Evolutionary conservation across 148 eudicot genomes (phyloP).

Genomic region (Talinum fruticosum): DNA sequence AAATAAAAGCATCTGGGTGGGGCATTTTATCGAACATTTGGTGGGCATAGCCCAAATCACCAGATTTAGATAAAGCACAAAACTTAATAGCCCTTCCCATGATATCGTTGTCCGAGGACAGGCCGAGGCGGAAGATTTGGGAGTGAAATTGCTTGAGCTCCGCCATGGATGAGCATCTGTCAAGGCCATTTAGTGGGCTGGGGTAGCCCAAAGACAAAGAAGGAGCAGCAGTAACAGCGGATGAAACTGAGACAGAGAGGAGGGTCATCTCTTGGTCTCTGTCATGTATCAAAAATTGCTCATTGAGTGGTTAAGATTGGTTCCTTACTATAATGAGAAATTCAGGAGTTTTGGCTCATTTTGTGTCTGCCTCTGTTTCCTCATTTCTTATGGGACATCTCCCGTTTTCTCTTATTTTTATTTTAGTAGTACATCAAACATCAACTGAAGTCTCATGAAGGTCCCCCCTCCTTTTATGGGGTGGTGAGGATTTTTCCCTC

Average conservation of each 20-base stretch:
- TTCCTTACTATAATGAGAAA: background rate
- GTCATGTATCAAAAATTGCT: background rate
- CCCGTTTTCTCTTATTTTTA: too few species aligned
- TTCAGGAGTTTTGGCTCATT: background rate
- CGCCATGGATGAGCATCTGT: conserved; percentile 54
- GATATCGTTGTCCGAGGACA: conserved; percentile 50
- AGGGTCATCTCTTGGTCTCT: background rate
- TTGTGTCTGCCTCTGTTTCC: background rate
- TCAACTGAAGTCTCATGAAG: too few species aligned
- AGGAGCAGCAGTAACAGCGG: too few species aligned
- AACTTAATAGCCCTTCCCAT: conserved; percentile 66
- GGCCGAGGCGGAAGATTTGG: conserved; percentile 59
- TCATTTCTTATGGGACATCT: background rate
- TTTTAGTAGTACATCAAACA: too few species aligned
- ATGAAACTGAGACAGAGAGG: conserved; percentile 12
- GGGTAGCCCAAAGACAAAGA: conserved; percentile 7
- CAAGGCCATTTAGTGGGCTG: conserved; percentile 33
- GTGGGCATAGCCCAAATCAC: conserved; percentile 58
- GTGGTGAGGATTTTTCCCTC: too few species aligned
- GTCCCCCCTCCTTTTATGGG: too few species aligned
- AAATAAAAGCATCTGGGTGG: conserved; percentile 70
- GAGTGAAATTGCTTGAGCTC: conserved; percentile 69
- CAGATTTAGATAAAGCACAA: conserved; percentile 45
- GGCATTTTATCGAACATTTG: conserved; percentile 50
- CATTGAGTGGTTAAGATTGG: background rate